These are phyloP conservation scores for Aspergillus pseudoviridinutans DNA, from an alignment of 2,329 filamentous ascomycete genomes.

Conservation along the genomic window DNA sequence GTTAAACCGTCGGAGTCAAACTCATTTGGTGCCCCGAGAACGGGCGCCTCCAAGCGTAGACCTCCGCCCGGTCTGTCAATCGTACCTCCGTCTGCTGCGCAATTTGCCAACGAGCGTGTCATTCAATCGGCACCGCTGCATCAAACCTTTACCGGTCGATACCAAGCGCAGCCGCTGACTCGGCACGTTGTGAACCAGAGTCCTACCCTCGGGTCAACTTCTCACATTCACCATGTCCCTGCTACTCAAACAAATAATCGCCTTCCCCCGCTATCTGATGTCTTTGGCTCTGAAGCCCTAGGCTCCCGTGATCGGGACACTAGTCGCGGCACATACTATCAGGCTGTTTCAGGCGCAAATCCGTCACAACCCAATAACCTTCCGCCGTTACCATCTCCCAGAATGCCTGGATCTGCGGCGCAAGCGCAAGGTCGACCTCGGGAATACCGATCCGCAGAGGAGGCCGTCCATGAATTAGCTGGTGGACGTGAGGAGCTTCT, in stretches of 20 bases:
- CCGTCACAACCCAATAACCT: conserved; percentile 61
- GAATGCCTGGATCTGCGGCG: conserved; percentile 56
- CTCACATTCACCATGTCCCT: conserved; percentile 85
- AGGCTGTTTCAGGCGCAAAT: conserved; percentile 59
- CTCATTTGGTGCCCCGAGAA: conserved; percentile 34
- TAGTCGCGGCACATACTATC: conserved; percentile 39
- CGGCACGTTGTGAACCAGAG: conserved; percentile 77
- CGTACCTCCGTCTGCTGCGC: conserved; percentile 85
- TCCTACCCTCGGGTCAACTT: conserved; percentile 75
- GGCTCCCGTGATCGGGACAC: conserved; percentile 38
- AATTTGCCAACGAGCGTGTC: conserved; percentile 89
- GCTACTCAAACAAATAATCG: conserved; percentile 87
- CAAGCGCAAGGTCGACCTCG: conserved; percentile 61
- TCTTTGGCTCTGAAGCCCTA: conserved; percentile 77
- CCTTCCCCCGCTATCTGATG: conserved; percentile 88
- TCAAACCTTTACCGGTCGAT: conserved; percentile 89
- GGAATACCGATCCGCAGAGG: conserved; percentile 93
- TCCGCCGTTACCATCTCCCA: conserved; percentile 71
- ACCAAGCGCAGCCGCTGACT: conserved; percentile 71
- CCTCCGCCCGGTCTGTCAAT: conserved; percentile 87
- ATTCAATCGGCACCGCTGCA: conserved; percentile 95
- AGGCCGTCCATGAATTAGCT: conserved; percentile 84
- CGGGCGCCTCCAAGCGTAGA: conserved; percentile 48
- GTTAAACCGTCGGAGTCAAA: conserved; percentile 52
- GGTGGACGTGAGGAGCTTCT: conserved; percentile 89